A percentile compares a stretch with the other conserved stretches of the same genome.
Evolutionary conservation across 2,329 filamentous ascomycete genomes (phyloP).

Genomic region (Aureobasidium sp.): DNA sequence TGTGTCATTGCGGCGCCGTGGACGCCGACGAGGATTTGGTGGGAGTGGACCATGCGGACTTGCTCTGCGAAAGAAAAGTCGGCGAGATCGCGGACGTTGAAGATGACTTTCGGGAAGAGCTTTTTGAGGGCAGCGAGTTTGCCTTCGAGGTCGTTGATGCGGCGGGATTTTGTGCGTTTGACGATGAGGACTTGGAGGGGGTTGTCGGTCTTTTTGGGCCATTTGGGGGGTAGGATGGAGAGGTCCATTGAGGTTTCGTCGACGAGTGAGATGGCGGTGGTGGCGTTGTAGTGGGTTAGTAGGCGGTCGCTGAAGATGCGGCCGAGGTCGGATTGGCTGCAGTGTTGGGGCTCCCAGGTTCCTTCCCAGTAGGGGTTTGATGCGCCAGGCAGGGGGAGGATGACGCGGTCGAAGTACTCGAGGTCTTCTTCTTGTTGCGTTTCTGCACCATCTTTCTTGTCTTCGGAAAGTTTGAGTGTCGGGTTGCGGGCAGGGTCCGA

Average conservation of each 20-base stretch:
- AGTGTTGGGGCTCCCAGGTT: neutral
- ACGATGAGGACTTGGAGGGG: neutral
- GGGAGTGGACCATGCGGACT: neutral
- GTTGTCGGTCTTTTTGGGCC: neutral
- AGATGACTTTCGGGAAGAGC: neutral
- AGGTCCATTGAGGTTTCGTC: neutral
- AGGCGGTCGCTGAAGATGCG: neutral
- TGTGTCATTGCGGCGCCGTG: neutral
- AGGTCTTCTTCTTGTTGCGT: neutral
- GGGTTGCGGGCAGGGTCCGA: neutral
- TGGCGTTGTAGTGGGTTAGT: neutral
- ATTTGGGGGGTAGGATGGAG: neutral
- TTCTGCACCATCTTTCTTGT: neutral
- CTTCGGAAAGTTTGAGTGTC: neutral
- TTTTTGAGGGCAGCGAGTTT: neutral
- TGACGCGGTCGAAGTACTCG: neutral
- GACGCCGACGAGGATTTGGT: neutral
- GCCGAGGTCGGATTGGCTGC: neutral
- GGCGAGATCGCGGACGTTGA: neutral
- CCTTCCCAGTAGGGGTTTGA: neutral
- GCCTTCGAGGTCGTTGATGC: neutral
- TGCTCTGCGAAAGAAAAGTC: neutral
- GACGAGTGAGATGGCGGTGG: no score
- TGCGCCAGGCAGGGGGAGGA: neutral
- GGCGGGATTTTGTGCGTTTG: neutral